These are phyloP conservation scores for Adansonia grandidieri DNA, from an alignment of 441 rosid species.

Conservation along the genomic window DNA sequence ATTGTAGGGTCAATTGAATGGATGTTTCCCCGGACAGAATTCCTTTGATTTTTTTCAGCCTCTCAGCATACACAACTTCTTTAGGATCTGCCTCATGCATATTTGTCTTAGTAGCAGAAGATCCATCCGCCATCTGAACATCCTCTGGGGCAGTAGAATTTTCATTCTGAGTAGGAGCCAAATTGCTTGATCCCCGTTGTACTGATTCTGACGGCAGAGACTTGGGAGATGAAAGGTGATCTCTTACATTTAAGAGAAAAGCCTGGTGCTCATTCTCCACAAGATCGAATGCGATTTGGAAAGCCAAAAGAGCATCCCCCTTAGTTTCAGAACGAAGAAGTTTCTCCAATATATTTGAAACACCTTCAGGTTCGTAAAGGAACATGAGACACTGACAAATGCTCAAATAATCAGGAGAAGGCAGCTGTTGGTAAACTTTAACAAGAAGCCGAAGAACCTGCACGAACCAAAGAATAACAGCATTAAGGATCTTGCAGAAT, in stretches of 20 bases:
- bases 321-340: slow-evolving; percentile 80
- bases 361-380: slow-evolving; percentile 86
- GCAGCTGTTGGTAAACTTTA: slow-evolving; percentile 77
- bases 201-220: slow-evolving; percentile 52
- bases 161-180: slow-evolving; percentile 57
- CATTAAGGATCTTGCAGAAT: slow-evolving; percentile 13
- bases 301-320: slow-evolving; percentile 82
- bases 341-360: slow-evolving; percentile 83
- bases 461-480: slow-evolving; percentile 27
- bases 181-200: slow-evolving; percentile 48
- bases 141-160: slow-evolving; percentile 56
- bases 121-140: slow-evolving; percentile 77
- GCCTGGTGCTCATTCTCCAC: slow-evolving; percentile 98
- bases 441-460: slow-evolving; percentile 93
- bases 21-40: slow-evolving; percentile 95
- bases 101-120: slow-evolving; percentile 46
- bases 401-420: slow-evolving; percentile 93
- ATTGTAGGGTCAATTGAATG: slow-evolving; percentile 87
- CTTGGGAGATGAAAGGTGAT: slow-evolving; percentile 72
- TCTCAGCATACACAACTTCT: slow-evolving; percentile 74
- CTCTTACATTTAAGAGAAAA: slow-evolving; percentile 85
- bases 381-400: slow-evolving; percentile 98
- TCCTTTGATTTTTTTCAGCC: slow-evolving; percentile 78
- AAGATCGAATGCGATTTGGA: slow-evolving; percentile 92
- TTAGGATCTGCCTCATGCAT: slow-evolving; percentile 59